A percentile compares a stretch with the other conserved stretches of the same genome.
phyloP scores from a whole-genome alignment of 257 asterid genomes.

The Cruciata laevipes region DNA sequence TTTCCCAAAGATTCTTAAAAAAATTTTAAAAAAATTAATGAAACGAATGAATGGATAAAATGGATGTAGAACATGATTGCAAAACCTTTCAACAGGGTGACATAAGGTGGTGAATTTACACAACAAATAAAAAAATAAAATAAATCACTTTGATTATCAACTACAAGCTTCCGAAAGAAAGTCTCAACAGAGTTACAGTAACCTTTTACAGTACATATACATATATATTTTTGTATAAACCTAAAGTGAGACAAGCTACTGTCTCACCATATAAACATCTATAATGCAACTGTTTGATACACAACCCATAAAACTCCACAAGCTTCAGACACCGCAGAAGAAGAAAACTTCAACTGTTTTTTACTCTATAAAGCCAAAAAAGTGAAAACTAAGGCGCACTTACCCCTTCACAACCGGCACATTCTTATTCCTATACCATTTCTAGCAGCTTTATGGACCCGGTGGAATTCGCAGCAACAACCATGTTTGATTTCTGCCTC shows the following conservation, averaged over 20 bases:
- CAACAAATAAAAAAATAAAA: not conserved
- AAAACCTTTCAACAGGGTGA: not conserved
- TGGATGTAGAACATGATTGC: too few relatives aligned
- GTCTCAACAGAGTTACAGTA: not conserved
- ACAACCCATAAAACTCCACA: not conserved
- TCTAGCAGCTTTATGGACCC: conserved; percentile 49
- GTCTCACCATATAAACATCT: conserved; percentile 9
- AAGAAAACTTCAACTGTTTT: not conserved
- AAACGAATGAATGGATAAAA: too few relatives aligned
- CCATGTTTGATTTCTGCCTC: conserved; percentile 46
- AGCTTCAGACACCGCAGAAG: not conserved
- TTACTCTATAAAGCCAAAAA: conserved; percentile 1
- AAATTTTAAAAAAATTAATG: too few relatives aligned
- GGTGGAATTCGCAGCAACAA: conserved; percentile 57
- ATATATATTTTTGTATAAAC: conserved; percentile 3
- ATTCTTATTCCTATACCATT: conserved; percentile 44
- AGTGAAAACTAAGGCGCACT: not conserved
- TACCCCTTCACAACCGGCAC: not conserved
- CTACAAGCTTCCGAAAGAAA: not conserved
- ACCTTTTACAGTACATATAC: conserved; percentile 4
- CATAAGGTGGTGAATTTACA: conserved; percentile 10
- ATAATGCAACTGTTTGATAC: too few relatives aligned
- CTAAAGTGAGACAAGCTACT: conserved; percentile 4
- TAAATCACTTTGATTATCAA: not conserved
- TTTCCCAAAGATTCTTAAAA: too few relatives aligned